These are phyloP conservation scores for Pseudomicrostroma phylloplanum DNA, from an alignment of 1,284 basidiomycete genomes.

Conservation along the genomic window DNA sequence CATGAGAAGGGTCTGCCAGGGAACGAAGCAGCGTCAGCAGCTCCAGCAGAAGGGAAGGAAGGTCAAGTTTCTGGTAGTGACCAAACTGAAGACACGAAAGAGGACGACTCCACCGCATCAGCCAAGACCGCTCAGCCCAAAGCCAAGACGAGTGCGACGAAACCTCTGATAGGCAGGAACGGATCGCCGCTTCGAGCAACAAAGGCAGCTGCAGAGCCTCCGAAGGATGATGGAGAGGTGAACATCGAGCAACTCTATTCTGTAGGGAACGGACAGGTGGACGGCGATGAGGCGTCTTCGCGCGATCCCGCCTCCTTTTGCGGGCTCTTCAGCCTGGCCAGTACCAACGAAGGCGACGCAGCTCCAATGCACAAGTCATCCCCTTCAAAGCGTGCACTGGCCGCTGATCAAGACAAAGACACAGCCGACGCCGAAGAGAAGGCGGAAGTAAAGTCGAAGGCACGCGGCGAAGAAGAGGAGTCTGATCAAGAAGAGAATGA, in stretches of 20 bases:
- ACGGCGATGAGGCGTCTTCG: too few species aligned
- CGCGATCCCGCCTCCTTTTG: neutral
- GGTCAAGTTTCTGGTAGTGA: neutral
- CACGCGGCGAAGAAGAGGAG: neutral
- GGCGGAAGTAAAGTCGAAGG: neutral
- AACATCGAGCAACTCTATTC: too few species aligned
- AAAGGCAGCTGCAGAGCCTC: neutral
- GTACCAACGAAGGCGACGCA: too few species aligned
- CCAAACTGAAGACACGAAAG: too few species aligned
- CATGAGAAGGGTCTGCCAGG: neutral
- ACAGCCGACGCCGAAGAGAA: neutral
- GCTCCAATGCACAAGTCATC: neutral
- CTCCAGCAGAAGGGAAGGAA: slow-evolving; percentile 5
- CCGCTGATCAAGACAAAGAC: neutral
- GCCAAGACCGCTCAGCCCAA: too few species aligned
- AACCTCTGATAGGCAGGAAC: too few species aligned
- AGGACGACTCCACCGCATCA: too few species aligned
- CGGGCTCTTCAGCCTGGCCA: slow-evolving; percentile 1
- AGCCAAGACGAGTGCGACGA: too few species aligned
- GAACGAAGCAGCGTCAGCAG: slow-evolving; percentile 4
- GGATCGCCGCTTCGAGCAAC: neutral
- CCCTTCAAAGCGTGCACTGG: neutral
- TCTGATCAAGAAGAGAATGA: slow-evolving; percentile 2
- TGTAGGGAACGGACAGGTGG: too few species aligned
- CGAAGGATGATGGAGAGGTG: too few species aligned